These are phyloP conservation scores for Pleurotus citrinopileatus DNA, from an alignment of 768 basidiomycete species.

Conservation along the genomic window DNA sequence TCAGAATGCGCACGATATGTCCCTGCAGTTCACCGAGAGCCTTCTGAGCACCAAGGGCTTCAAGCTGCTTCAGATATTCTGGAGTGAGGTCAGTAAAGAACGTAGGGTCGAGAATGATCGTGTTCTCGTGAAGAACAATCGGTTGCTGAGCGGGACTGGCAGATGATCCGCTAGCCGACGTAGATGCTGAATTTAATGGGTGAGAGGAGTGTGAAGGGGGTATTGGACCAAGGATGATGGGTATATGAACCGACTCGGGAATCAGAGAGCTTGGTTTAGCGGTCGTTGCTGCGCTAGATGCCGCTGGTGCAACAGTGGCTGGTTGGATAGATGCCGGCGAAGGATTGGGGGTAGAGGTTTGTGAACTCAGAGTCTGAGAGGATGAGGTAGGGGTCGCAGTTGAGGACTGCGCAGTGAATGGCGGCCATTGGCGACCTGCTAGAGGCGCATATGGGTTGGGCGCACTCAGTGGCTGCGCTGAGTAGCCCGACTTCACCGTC, in stretches of 20 bases:
- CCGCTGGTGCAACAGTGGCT: constrained; percentile 10
- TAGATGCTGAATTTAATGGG: constrained; percentile 8
- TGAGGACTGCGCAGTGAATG: constrained; percentile 11
- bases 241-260: constrained; percentile 59
- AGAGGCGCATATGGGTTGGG: constrained; percentile 16
- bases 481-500: constrained; percentile 10
- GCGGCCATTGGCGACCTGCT: constrained; percentile 9
- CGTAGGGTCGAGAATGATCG: constrained; percentile 78
- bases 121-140: constrained; percentile 83
- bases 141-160: constrained; percentile 1
- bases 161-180: constrained; percentile 3
- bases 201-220: constrained; percentile 38
- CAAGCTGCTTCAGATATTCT: constrained; percentile 71
- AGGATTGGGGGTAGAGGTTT: constrained; percentile 10
- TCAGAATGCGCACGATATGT: constrained; percentile 82
- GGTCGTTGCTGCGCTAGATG: constrained; percentile 16
- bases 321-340: constrained; percentile 15
- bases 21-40: constrained; percentile 80
- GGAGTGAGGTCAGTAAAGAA: constrained; percentile 78
- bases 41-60: constrained; percentile 77
- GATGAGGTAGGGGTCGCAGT: constrained; percentile 1
- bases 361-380: not conserved
- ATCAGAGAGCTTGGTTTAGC: constrained; percentile 21
- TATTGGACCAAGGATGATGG: constrained; percentile 74
- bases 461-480: constrained; percentile 10